Evolutionary conservation across 768 basidiomycete genomes (phyloP).

Genomic region (Lepiota brunneoincarnata): DNA sequence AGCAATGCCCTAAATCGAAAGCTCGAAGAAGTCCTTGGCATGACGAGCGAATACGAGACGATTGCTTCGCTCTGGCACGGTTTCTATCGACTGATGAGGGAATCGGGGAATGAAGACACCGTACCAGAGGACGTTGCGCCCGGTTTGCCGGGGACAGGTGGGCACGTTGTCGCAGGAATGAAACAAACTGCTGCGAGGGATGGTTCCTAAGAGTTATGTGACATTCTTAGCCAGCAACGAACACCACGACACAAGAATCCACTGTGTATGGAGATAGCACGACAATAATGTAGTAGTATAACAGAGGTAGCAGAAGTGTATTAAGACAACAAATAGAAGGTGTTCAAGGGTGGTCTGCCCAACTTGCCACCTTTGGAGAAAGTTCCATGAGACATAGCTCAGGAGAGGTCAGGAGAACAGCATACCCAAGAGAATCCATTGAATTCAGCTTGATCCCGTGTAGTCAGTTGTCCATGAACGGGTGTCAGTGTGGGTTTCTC

Average conservation of each 20-base stretch:
- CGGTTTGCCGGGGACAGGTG: slow-evolving; percentile 71
- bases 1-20: slow-evolving; percentile 88
- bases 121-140: slow-evolving; percentile 31
- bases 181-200: slow-evolving; percentile 11
- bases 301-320: slow-evolving; percentile 15
- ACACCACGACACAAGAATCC: slow-evolving; percentile 2
- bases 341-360: slow-evolving; percentile 53
- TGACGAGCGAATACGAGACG: slow-evolving; percentile 90
- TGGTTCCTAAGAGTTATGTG: not conserved
- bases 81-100: slow-evolving; percentile 76
- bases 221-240: not conserved
- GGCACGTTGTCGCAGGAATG: slow-evolving; percentile 48
- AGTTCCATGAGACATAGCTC: slow-evolving; percentile 5
- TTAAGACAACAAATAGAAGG: slow-evolving; percentile 12
- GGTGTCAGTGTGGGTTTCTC: slow-evolving; percentile 98
- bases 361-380: slow-evolving; percentile 41
- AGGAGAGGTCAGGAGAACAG: not conserved
- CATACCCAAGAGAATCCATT: slow-evolving; percentile 93
- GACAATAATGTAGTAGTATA: slow-evolving; percentile 27
- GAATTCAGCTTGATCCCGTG: slow-evolving; percentile 93
- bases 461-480: slow-evolving; percentile 89
- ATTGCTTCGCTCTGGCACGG: slow-evolving; percentile 83
- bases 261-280: slow-evolving; percentile 16
- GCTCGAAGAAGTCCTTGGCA: slow-evolving; percentile 87
- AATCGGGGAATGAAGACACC: slow-evolving; percentile 34